Conservation (phyloP, 2,329 filamentous ascomycete genomes). For the Leptographium radiaticola region DNA sequence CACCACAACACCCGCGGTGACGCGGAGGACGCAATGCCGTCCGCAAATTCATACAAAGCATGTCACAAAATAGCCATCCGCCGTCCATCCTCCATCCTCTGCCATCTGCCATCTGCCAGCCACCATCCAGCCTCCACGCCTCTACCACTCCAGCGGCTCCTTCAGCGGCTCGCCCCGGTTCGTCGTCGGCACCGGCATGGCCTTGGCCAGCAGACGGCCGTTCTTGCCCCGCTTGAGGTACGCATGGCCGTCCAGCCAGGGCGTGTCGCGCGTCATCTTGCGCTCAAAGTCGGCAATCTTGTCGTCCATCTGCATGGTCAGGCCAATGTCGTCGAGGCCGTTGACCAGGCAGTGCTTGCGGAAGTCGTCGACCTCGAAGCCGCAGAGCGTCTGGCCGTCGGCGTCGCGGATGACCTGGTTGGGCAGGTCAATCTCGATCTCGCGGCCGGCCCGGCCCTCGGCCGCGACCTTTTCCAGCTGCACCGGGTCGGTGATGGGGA, state of each 20-base stretch:
- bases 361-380: slow-evolving; percentile 86
- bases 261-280: slow-evolving; percentile 62
- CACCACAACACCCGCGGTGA: neutral
- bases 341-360: slow-evolving; percentile 89
- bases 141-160: slow-evolving; percentile 80
- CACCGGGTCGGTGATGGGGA: slow-evolving; percentile 55
- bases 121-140: neutral
- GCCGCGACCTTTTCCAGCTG: slow-evolving; percentile 58
- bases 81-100: too few relatives aligned
- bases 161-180: slow-evolving; percentile 74
- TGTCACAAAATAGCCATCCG: too few relatives aligned
- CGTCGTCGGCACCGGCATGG: slow-evolving; percentile 67
- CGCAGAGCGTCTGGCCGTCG: slow-evolving; percentile 57
- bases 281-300: slow-evolving; percentile 78
- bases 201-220: slow-evolving; percentile 42
- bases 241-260: slow-evolving; percentile 80
- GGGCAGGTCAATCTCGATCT: slow-evolving; percentile 80
- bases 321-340: slow-evolving; percentile 86
- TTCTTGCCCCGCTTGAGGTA: slow-evolving; percentile 55
- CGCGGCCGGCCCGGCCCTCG: slow-evolving; percentile 66
- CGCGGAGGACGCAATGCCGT: too few relatives aligned
- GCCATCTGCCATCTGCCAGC: too few relatives aligned
- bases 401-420: slow-evolving; percentile 72
- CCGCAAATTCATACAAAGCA: too few relatives aligned
- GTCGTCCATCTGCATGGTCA: slow-evolving; percentile 84